Evolutionary conservation across 176 grass and related monocot genomes (phyloP), one percentile per base, ranked within the genome.

Genomic region (Calamus simplicifolius): DNA sequence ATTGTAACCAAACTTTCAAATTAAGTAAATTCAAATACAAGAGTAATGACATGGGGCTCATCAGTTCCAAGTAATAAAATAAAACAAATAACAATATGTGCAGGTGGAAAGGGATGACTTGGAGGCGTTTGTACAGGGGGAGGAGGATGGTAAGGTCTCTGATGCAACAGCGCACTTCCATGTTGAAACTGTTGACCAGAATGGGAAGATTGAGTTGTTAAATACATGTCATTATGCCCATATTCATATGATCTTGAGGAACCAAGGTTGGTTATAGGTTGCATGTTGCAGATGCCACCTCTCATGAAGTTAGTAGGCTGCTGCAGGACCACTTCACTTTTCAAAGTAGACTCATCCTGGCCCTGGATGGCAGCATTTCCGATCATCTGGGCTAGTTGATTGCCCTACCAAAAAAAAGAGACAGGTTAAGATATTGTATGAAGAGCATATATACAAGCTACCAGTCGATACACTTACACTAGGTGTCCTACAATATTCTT

Each of bases 141-240:
- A 48, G 80, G 85, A 38, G 75, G 73, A 77, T 73, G 68, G 52
- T 79, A 85, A 80, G 80, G 59, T 56, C 71, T 79, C 64, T 85
- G 87, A 53, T 90, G 87, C 62, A 82, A 85, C 49, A 82, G 38
- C 58, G 75, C 58, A 56, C 72, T 74, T 27, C 52, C 54, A 3
- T 83, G 79, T 56, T 68, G 82, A 82, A 85, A 85, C 63, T 90
- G 87, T 10, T 79, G 85, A 70, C 66, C 79, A 50, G 79, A 58
- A 67, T 76, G 84, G 76, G 85, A 77, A 70, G 69, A 58, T 74
- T 90, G 82, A 1, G 79, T 30, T 58, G 75, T 57, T 61, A 79
- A 53, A 79, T 77, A 82, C 43, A 80, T 52, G 56, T 74, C 84
- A 50, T 69, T 90, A 65, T 79, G 85, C 69, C 79, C 87, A 71